phyloP scores from a whole-genome alignment of 805 yeast genomes.

The Yarrowia sp. region DNA sequence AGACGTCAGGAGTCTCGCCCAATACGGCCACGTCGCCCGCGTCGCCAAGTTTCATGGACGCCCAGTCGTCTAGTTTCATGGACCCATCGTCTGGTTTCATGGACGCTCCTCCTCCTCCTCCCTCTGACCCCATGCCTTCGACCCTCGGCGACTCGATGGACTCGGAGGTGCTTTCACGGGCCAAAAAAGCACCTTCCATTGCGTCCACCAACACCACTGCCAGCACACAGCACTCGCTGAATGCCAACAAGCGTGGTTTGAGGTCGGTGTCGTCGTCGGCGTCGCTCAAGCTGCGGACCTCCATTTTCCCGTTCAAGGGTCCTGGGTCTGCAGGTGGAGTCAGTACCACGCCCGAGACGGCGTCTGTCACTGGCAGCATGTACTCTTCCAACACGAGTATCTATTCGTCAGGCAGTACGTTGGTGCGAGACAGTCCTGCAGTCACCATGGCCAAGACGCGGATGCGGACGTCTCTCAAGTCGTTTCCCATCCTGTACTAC shows the following conservation, averaged over 20 bases:
- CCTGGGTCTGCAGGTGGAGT: neutral
- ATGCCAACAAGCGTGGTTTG: neutral
- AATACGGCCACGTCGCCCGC: neutral
- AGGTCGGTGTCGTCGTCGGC: constrained; percentile 17
- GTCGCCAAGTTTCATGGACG: neutral
- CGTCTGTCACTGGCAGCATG: neutral
- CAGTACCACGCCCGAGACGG: neutral
- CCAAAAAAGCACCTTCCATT: neutral
- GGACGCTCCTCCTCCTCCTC: neutral
- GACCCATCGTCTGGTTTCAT: neutral
- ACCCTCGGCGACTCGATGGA: neutral
- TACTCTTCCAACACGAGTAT: neutral
- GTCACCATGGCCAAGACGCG: neutral
- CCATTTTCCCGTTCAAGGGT: constrained; percentile 15
- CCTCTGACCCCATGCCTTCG: constrained; percentile 2
- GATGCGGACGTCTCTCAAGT: neutral
- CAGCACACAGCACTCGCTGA: neutral
- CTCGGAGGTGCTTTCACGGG: neutral
- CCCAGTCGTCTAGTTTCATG: too few relatives aligned
- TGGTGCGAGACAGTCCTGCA: neutral
- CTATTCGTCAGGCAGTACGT: neutral
- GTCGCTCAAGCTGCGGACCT: constrained; percentile 5
- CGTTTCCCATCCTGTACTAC: constrained; percentile 17
- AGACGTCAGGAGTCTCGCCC: neutral
- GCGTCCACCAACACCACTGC: neutral